Evolutionary conservation across 306 rosid species (phyloP).

Genomic region (Chamaecrista fasciculata): DNA sequence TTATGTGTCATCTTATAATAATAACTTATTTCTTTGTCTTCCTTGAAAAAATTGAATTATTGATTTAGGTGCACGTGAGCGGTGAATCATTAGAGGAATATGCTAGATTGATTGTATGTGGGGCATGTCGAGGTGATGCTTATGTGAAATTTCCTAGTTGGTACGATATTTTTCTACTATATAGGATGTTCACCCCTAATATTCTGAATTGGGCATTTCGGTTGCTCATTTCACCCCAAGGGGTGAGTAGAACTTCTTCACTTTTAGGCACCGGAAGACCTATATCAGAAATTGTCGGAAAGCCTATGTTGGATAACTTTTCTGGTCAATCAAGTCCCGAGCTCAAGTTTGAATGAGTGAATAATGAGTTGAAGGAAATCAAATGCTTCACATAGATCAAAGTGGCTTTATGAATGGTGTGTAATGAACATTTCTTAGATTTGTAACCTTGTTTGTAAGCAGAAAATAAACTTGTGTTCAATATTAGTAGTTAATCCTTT

Average conservation of each 20-base stretch:
- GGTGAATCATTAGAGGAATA: conserved; percentile 69
- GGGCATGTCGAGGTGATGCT: conserved; percentile 74
- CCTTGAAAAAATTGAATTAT: not conserved
- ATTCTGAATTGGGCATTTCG: conserved; percentile 71
- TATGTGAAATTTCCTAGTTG: conserved; percentile 79
- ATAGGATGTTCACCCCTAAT: conserved; percentile 67
- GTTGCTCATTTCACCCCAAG: conserved; percentile 50
- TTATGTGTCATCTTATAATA: too few species aligned
- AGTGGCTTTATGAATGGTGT: too few species aligned
- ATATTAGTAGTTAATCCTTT: not conserved
- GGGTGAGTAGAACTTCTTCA: conserved; percentile 47
- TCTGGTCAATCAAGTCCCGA: conserved; percentile 35
- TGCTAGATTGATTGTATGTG: conserved; percentile 68
- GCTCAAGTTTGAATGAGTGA: conserved; percentile 39
- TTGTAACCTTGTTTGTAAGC: not conserved
- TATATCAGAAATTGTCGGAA: conserved; percentile 17
- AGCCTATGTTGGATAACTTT: conserved; percentile 45
- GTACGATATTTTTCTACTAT: conserved; percentile 69
- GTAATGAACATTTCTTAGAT: conserved; percentile 7
- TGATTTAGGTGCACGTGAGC: conserved; percentile 48
- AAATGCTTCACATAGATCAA: too few species aligned
- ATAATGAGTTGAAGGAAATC: not conserved
- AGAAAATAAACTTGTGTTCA: conserved; percentile 18
- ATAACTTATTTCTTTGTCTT: too few species aligned
- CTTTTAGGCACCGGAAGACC: conserved; percentile 68